These are phyloP conservation scores for Olyra latifolia DNA, from an alignment of 176 grass and related monocot genomes.

Conservation along the genomic window DNA sequence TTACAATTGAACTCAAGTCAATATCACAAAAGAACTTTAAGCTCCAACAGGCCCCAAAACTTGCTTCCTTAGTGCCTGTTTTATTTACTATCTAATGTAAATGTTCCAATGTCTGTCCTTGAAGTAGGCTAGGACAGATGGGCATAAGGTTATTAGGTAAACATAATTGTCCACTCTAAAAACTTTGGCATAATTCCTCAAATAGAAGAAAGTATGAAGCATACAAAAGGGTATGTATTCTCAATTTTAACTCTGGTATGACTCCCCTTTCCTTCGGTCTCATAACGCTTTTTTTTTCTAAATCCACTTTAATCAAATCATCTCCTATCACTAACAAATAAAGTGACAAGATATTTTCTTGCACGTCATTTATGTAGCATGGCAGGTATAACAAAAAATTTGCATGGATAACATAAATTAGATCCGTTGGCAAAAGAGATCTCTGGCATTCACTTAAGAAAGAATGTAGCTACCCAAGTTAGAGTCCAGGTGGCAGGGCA, in stretches of 20 bases:
- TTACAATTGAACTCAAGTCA: conserved; percentile 16
- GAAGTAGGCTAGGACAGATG: background rate
- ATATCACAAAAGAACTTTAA: background rate
- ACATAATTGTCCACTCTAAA: background rate
- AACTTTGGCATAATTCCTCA: background rate
- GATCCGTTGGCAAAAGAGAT: background rate
- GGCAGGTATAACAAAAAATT: background rate
- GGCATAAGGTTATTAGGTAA: background rate
- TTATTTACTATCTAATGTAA: background rate
- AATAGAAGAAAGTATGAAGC: background rate
- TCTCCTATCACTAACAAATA: background rate
- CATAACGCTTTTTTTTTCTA: background rate
- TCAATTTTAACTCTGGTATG: background rate
- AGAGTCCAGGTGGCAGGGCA: too few relatives aligned
- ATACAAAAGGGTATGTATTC: background rate
- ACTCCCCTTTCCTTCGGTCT: background rate
- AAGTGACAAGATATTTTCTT: background rate
- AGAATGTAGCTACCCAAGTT: too few relatives aligned
- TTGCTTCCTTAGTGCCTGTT: background rate
- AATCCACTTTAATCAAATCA: background rate
- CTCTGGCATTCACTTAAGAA: background rate
- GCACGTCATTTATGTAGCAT: background rate
- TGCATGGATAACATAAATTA: background rate
- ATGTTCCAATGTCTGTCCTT: background rate
- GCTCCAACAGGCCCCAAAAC: background rate